Evolutionary conservation across 345 rosid species (phyloP).

Genomic region (Rhodomyrtus tomentosa): DNA sequence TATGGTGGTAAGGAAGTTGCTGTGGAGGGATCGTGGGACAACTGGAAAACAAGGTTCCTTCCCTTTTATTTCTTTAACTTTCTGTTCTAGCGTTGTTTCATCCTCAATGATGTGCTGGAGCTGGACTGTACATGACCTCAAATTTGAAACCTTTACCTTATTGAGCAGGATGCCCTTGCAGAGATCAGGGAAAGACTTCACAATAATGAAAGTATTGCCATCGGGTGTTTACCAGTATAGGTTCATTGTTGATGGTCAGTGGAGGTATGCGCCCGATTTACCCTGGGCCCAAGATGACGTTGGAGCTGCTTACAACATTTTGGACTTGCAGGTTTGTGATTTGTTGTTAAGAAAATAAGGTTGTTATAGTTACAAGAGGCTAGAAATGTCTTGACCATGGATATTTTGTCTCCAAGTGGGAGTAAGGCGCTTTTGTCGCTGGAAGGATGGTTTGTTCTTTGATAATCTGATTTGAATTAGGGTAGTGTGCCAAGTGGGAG

Average conservation of each 20-base stretch:
- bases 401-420: neutral
- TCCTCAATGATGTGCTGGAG: neutral
- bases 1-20: conserved; percentile 76
- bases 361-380: neutral
- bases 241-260: conserved; percentile 87
- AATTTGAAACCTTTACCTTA: neutral
- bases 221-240: conserved; percentile 92
- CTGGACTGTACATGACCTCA: neutral
- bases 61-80: neutral
- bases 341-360: neutral
- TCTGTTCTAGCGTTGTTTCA: neutral
- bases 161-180: conserved; percentile 72
- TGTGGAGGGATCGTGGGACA: conserved; percentile 98
- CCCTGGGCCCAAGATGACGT: conserved; percentile 74
- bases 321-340: conserved; percentile 73
- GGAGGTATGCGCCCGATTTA: conserved; percentile 75
- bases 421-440: neutral
- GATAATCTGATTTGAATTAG: neutral
- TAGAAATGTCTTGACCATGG: neutral
- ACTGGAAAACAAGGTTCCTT: conserved; percentile 70
- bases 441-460: neutral
- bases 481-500: neutral
- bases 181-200: conserved; percentile 90
- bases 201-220: conserved; percentile 90
- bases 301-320: conserved; percentile 68